Base-by-base conservation (phyloP, 2,329 filamentous ascomycete genomes). In the Aspergillus melleus region DNA sequence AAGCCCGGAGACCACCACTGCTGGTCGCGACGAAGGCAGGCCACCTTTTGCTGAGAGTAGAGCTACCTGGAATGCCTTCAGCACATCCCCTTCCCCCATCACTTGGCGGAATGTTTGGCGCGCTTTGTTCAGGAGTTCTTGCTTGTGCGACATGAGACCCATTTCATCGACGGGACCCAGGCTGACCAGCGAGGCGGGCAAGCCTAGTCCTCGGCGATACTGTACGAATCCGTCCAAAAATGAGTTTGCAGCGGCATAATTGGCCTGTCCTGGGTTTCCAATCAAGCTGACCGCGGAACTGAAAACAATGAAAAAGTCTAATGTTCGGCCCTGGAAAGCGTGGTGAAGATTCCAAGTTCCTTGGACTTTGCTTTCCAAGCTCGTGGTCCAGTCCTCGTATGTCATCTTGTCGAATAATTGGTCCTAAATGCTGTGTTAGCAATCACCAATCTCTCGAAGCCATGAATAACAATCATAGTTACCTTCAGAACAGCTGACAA, bases 241-340 rank as follows among this genome's bases (percentile, higher is more conserved):
- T 4, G 66, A 60, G 61, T 78, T 77, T 10, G 72, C 75, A 2
- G 77, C 74, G 2, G 68, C 66, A 57, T 81, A 81, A n/a, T 66
- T 71, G 5, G 70, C 64, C 55, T 80, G 79, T 1, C 77, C 77
- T 3, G 61, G 54, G 53, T 76, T 76, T 0, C 78, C 78, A 0
- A 70, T 64, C 0, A 79, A 66, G 16, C 60, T 69, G 5, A 70
- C 65, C 0, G 74, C 61, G 6, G 66, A 68, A 22, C 57, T 60
- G 52, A 63, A 61, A 2, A 67, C 39, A 19, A 65, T 46, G 30
- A 68, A 65, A 51, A 68, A 69, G 55, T 69, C 67, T 3, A 67
- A 58, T 2, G 47, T 16, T 14, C 49, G 54, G 3, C 39, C 39
- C 19, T n/a, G 30, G 8, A 52, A 22, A 12, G 54, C 57, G n/a